Conservation (phyloP, 352 stramenopile genomes). For the Aphanomyces stellatus region DNA sequence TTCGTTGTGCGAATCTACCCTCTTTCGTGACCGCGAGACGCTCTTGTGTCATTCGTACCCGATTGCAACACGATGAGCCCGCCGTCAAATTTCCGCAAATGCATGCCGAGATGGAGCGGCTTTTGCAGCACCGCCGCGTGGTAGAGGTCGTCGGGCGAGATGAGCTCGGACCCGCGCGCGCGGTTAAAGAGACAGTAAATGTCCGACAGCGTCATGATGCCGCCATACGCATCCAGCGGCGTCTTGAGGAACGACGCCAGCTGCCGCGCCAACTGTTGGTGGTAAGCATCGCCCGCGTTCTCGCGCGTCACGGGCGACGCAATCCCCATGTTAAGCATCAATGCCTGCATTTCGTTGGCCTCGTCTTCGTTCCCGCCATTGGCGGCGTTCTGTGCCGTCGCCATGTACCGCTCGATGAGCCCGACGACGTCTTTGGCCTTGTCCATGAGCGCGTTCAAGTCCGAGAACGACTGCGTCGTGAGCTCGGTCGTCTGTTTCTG, state of each 20-base stretch:
- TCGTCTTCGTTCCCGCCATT: conserved; percentile 30
- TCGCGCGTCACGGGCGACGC: conserved; percentile 87
- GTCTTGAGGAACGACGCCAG: conserved; percentile 79
- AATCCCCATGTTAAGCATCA: conserved; percentile 92
- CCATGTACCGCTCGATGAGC: conserved; percentile 87
- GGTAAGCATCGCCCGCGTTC: conserved; percentile 83
- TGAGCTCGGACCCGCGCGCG: conserved; percentile 92
- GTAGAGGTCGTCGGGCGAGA: conserved; percentile 96
- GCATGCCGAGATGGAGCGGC: conserved; percentile 84
- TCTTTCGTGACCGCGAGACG: conserved; percentile 24
- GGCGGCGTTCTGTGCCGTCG: conserved; percentile 26
- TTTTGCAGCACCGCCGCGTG: conserved; percentile 82
- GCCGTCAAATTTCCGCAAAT: conserved; percentile 88
- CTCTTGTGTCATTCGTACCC: conserved; percentile 30
- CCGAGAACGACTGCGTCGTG: conserved; percentile 76
- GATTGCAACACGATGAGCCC: conserved; percentile 91
- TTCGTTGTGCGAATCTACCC: conserved; percentile 73
- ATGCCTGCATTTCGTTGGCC: conserved; percentile 63
- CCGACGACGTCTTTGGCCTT: conserved; percentile 86
- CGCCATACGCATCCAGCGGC: conserved; percentile 83
- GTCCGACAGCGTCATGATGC: conserved; percentile 98
- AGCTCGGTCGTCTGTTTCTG: conserved; percentile 77
- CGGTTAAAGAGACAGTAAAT: conserved; percentile 99
- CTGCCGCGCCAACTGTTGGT: conserved; percentile 85
- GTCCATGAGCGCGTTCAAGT: conserved; percentile 85